Base-by-base conservation (phyloP, 441 rosid species). In the Adansonia grandidieri region DNA sequence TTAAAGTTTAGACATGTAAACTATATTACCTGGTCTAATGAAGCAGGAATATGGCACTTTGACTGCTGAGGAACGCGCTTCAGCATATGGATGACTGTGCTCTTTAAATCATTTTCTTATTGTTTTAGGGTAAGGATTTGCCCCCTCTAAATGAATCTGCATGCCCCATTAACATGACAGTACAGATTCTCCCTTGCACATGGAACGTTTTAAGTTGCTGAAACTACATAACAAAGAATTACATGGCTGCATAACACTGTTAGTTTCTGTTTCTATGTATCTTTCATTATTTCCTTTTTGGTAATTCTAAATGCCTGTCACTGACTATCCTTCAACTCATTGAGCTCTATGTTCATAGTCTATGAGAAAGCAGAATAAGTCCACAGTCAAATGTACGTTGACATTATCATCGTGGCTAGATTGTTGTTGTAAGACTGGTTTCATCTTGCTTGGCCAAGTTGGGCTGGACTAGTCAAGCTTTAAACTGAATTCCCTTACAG, bases 1-100 rank as follows among this genome's bases (percentile, higher is more conserved):
- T 70, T 60, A 80, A 78, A 68, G 51, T 62, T 65, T 42, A 13
- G 76, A 76, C 11, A 13, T 76, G 7, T 61, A 68, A 64, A 56
- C 75, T 56, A 73, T 74, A 51, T 42, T 66, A 42, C 48, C 54
- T 57, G 70, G 74, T 20, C 69, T 51, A 64, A 62, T 47, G 74
- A 66, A 64, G 60, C 67, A 70, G 20, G 76, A 68, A 58, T 20
- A 5, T 32, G 22, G 24, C 6, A 19, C 50, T 57, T 65, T 61
- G 15, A 51, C 65, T 67, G 78, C 51, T 65, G 9, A 61, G 17
- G 20, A 11, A 44, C 24, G 22, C 22, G 54, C 56, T 54, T 40
- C 45, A 11, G n/a, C 76, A 17, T 71, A 47, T 56, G 0, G 79
- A 76, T 79, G 73, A 76, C 32, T 56, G 11, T 42, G 72, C 54